Base-by-base conservation (phyloP, 2,329 filamentous ascomycete genomes). In the Mycogone perniciosa region DNA sequence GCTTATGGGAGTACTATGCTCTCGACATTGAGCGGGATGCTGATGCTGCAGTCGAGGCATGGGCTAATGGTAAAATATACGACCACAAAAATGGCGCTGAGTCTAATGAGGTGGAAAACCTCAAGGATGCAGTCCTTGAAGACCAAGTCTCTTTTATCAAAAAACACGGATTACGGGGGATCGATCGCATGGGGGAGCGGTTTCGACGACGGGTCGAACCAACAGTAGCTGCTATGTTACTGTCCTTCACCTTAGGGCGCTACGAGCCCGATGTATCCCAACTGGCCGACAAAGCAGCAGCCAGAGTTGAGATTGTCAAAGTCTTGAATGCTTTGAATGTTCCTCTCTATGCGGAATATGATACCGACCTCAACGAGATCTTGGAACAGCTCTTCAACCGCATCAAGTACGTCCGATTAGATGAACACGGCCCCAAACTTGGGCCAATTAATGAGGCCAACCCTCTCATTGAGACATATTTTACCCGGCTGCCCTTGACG, bases 1-100 rank as follows among this genome's bases (percentile, higher is more conserved):
- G 84, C 44, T 77, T 99, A 1, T 99, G 93, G 93, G 88, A 99
- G 65, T 99, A 86, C 71, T 99, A 96, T 64, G 83, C 86, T 11
- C 73, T 95, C 51, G 82, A 97, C 62, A 84, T 93, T 4, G 82
- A 92, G 51, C 75, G 80, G 31, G 82, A 92, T 63, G 77, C 82
- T 5, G 77, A 85, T 56, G 80, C 81, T 6, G 81, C 86, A 33
- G 67, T 93, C 2, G 76, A 86, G 40, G 77, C 84, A 1, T 97
- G 92, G 89, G 74, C 76, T 33, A 71, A 72, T 30, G 85, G 83
- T 20, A 71, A 81, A 43, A 71, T 78, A 44, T 75, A 73, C 9
- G 73, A 79, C 43, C 76, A 81, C 0, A 70, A 80, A 4, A 76
- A 74, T 8, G 62, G 64, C 4, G 26, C 37, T 40, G 31, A 30